These are phyloP conservation scores for Ceratobasidium sp. DNA, from an alignment of 1,284 basidiomycete species.

Conservation along the genomic window DNA sequence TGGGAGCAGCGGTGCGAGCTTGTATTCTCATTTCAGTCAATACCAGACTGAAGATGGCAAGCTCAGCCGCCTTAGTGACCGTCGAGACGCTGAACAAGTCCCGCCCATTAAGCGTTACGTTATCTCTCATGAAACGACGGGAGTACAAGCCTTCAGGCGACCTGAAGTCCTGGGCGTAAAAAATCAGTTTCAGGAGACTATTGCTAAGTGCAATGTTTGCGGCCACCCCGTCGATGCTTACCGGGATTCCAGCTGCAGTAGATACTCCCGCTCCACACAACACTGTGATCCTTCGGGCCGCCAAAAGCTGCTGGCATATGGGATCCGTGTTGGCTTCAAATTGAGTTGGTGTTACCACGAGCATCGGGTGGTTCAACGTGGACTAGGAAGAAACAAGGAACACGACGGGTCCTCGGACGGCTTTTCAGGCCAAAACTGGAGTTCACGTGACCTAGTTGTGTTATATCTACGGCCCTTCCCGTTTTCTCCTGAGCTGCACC, in stretches of 20 bases:
- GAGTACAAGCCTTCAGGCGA: background rate
- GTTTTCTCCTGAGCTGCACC: too few species aligned
- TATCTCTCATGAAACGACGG: background rate
- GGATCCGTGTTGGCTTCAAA: background rate
- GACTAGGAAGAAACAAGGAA: too few species aligned
- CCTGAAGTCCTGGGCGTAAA: background rate
- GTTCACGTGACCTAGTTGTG: too few species aligned
- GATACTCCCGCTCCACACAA: background rate
- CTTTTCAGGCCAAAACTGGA: too few species aligned
- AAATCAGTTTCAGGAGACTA: too few species aligned
- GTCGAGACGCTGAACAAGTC: background rate
- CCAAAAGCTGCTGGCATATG: background rate
- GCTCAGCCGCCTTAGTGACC: background rate
- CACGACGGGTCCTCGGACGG: too few species aligned
- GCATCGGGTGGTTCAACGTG: too few species aligned
- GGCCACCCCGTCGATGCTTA: background rate
- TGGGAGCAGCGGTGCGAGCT: background rate
- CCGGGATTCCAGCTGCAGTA: background rate
- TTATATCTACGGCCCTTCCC: too few species aligned
- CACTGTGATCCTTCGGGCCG: background rate
- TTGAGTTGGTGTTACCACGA: background rate
- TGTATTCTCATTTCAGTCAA: background rate
- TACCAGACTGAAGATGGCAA: background rate
- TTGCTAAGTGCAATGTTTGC: background rate
- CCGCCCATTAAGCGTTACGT: background rate